Evolutionary conservation across 176 grass and related monocot species (phyloP), one percentile per base, ranked within the genome.

Genomic region (Thinopyrum elongatum): DNA sequence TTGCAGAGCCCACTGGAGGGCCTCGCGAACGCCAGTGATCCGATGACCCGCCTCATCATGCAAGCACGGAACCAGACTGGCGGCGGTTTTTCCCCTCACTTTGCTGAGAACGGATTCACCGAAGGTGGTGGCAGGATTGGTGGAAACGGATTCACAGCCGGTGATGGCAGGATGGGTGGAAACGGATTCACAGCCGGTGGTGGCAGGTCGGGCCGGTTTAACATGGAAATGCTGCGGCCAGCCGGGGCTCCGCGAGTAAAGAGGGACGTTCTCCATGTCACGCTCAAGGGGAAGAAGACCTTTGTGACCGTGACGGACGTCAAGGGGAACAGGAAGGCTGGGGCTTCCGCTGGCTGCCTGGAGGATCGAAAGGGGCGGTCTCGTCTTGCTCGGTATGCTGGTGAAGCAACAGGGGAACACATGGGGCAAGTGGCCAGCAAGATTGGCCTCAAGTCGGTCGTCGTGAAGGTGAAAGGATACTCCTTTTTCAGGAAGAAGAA

Each of bases 401-500:
- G 70, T 3, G 70, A 73, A 39, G 70, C 70, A 11, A 73, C 38
- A 0, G 38, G 38, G 10, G 70, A 44, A n/a, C 70, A 44, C 38
- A 44, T 73, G 70, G 70, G 70, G 38, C 70, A 35, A 12, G 3
- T 7, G 0, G 38, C 70, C 2, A 42, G 38, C 22, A 73, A 73
- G n/a, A 73, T 73, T n/a, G 70, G 36, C 22, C 1, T 73, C 70
- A 73, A 73, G 70, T 44, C 70, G 2, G 22, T 73, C 5, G n/a
- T 73, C 0, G 70, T 73, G 22, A 73, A 39, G 70, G 70, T 73
- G 70, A 73, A 73, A 73, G 70, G 70, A 6, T 73, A 73, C 70
- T 73, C 70, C 36, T 44, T 73, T 1, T 73, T 73, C 70, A 42
- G 70, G 70, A 73, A 72, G 70, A 73, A 73, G 70, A 73, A 73